Evolutionary conservation across 2,329 filamentous ascomycete species (phyloP).

Genomic region (Fusarium piperis): DNA sequence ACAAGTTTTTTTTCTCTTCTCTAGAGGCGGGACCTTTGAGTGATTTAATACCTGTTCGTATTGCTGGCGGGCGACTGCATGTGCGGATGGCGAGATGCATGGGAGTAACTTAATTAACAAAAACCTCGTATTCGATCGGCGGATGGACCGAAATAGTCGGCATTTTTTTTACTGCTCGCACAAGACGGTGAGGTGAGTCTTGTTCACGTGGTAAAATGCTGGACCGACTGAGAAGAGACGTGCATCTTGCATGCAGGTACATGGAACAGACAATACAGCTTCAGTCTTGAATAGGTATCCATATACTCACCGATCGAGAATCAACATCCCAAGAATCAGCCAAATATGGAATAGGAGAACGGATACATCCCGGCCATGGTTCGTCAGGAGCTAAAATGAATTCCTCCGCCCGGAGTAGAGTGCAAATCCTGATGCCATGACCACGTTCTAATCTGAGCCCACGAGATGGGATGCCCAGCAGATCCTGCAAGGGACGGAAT

Average conservation of each 20-base stretch:
- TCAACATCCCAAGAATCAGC: neutral
- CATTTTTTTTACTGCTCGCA: neutral
- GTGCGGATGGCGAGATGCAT: neutral
- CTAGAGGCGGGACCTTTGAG: neutral
- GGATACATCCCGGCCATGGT: neutral
- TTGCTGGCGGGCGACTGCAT: conserved; percentile 3
- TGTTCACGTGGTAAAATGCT: neutral
- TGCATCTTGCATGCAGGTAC: neutral
- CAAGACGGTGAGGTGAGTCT: neutral
- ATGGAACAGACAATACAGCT: neutral
- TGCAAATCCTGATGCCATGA: neutral
- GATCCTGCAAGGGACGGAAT: conserved; percentile 1
- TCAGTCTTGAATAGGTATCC: neutral
- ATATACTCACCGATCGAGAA: neutral
- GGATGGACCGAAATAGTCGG: neutral
- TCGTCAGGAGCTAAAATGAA: conserved; percentile 1
- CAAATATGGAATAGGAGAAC: neutral
- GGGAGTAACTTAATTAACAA: neutral
- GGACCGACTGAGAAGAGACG: neutral
- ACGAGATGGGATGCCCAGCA: neutral
- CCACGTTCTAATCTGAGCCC: neutral
- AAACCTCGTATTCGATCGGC: conserved; percentile 1
- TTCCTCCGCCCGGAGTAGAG: neutral
- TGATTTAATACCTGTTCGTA: conserved; percentile 5
- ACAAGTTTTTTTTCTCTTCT: neutral